Percentiles rank a stretch among this genome's conserved stretches.
phyloP scores from a whole-genome alignment of 176 grass and related monocot species.

The Carex pumila region DNA sequence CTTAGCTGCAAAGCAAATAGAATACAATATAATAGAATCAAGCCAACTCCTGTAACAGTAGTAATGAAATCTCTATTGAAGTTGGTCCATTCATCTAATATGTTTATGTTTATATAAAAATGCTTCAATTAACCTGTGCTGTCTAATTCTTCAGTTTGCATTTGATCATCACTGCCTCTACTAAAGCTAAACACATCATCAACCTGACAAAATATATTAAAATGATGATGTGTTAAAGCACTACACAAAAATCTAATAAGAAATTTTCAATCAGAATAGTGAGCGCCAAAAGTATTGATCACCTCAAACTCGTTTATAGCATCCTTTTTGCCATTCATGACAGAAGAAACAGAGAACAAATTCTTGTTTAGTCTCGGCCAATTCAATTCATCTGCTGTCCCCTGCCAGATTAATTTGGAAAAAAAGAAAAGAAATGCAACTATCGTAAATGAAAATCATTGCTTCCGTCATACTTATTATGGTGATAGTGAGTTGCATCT shows the following conservation, averaged over 20 bases:
- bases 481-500: not conserved
- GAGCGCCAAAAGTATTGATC: slow-evolving; percentile 5
- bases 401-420: slow-evolving; percentile 32
- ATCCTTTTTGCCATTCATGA: slow-evolving; percentile 93
- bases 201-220: slow-evolving; percentile 60
- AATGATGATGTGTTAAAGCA: slow-evolving; percentile 9
- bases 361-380: slow-evolving; percentile 78
- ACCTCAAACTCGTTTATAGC: slow-evolving; percentile 91
- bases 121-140: slow-evolving; percentile 8
- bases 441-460: not conserved
- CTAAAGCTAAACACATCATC: slow-evolving; percentile 65
- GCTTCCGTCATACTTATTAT: not conserved
- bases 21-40: slow-evolving; percentile 25
- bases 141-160: slow-evolving; percentile 1
- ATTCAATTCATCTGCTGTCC: slow-evolving; percentile 67
- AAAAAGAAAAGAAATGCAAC: slow-evolving; percentile 2
- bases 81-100: slow-evolving; percentile 1
- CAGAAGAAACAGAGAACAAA: slow-evolving; percentile 69
- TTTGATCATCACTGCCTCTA: slow-evolving; percentile 28
- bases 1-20: slow-evolving; percentile 26
- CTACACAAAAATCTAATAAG: slow-evolving; percentile 6
- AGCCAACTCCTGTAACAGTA: not conserved
- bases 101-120: not conserved
- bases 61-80: not conserved
- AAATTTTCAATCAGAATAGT: slow-evolving; percentile 7